These are phyloP conservation scores for Macroventuria anomochaeta DNA, from an alignment of 2,329 filamentous ascomycete genomes.

Conservation along the genomic window DNA sequence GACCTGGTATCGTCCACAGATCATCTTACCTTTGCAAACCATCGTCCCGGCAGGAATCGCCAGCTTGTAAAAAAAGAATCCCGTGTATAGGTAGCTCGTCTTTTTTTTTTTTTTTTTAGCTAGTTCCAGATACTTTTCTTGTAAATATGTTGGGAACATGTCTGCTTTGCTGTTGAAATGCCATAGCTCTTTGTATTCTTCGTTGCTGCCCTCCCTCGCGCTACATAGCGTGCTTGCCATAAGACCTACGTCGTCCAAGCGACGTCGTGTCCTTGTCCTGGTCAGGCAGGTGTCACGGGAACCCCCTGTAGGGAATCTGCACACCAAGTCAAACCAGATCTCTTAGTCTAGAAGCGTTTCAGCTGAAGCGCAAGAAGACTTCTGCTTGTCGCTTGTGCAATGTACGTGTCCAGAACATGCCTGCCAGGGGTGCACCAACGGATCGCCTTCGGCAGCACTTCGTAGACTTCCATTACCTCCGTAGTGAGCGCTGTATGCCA, in stretches of 20 bases:
- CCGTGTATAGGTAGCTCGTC: constrained; percentile 30
- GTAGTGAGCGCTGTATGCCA: background rate
- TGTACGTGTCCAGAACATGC: constrained; percentile 7
- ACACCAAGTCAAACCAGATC: no score
- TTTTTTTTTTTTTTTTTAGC: no score
- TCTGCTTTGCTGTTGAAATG: constrained; percentile 42
- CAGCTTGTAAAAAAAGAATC: constrained; percentile 33
- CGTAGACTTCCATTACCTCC: constrained; percentile 1
- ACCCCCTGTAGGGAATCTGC: no score
- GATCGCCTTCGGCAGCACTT: constrained; percentile 14
- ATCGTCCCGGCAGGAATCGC: constrained; percentile 21
- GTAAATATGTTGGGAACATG: constrained; percentile 30
- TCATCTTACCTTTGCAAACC: constrained; percentile 26
- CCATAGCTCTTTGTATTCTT: constrained; percentile 27
- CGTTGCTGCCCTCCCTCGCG: constrained; percentile 33
- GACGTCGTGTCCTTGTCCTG: no score
- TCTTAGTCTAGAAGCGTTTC: no score
- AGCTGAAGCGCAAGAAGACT: constrained; percentile 14
- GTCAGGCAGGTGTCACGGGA: no score
- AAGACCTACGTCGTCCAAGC: constrained; percentile 29
- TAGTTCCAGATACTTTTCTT: constrained; percentile 25
- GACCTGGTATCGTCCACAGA: background rate
- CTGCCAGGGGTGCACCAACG: background rate
- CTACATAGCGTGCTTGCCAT: constrained; percentile 31
- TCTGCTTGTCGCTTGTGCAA: constrained; percentile 15